A percentile compares a stretch with the other conserved stretches of the same genome.
These are phyloP conservation scores for Wolfiporia cocos DNA, from an alignment of 1,284 basidiomycete species.

Conservation along the genomic window DNA sequence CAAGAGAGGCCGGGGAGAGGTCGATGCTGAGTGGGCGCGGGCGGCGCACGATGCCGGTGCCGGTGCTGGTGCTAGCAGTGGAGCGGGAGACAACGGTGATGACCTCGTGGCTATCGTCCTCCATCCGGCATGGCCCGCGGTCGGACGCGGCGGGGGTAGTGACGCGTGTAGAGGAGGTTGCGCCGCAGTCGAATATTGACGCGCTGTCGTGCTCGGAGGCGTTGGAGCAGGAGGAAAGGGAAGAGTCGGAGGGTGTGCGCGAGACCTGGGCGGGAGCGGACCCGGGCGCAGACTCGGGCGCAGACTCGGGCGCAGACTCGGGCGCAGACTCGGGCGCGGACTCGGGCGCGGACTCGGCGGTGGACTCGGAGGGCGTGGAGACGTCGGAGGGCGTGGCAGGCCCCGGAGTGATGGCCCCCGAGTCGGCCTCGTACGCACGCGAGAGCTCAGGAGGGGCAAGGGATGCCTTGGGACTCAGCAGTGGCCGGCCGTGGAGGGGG, in stretches of 20 bases:
- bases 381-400: slow-evolving; percentile 15
- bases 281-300: no score
- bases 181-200: slow-evolving; percentile 22
- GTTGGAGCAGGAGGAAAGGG: slow-evolving; percentile 27
- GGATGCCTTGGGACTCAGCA: slow-evolving; percentile 6
- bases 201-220: slow-evolving; percentile 23
- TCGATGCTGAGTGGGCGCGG: slow-evolving; percentile 11
- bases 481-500: slow-evolving; percentile 10
- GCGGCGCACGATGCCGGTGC: no score
- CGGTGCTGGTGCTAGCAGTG: no score
- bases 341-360: not conserved
- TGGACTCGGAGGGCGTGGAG: not conserved
- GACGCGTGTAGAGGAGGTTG: slow-evolving; percentile 20
- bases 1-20: slow-evolving; percentile 8
- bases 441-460: slow-evolving; percentile 7
- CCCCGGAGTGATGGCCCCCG: slow-evolving; percentile 1
- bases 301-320: no score
- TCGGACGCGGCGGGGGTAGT: slow-evolving; percentile 23
- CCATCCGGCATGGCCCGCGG: slow-evolving; percentile 5
- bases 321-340: no score
- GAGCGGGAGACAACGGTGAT: slow-evolving; percentile 22
- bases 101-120: slow-evolving; percentile 12
- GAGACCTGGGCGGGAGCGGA: slow-evolving; percentile 7
- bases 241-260: slow-evolving; percentile 20
- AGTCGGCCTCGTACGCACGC: slow-evolving; percentile 11